Evolutionary conservation across 371 early-diverging fungal species (phyloP).

Genomic region (Mucor irregularis): DNA sequence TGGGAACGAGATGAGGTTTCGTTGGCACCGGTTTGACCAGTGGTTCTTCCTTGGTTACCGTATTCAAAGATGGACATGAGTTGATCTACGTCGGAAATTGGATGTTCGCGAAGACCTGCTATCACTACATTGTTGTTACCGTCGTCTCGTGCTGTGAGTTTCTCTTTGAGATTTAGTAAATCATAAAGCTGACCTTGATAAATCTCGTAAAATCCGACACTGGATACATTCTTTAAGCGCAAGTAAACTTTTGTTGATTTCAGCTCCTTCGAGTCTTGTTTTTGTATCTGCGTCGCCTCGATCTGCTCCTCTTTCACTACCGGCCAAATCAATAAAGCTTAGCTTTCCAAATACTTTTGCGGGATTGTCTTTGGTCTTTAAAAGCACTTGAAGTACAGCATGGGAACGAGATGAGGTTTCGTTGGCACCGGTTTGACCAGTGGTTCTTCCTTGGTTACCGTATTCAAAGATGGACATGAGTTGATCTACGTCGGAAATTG

Average conservation of each 20-base stretch:
- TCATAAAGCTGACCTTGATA: constrained; percentile 96
- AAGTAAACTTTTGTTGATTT: no score
- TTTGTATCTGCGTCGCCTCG: constrained; percentile 89
- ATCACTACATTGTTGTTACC: constrained; percentile 92
- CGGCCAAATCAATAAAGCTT: constrained; percentile 98
- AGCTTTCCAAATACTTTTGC: constrained; percentile 78
- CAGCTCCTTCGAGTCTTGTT: constrained; percentile 61
- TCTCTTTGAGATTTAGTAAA: constrained; percentile 85
- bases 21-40: constrained; percentile 95
- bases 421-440: constrained; percentile 95
- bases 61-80: constrained; percentile 89
- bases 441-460: constrained; percentile 86
- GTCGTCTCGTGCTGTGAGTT: constrained; percentile 90
- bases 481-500: constrained; percentile 76
- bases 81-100: constrained; percentile 76
- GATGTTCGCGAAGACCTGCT: constrained; percentile 78
- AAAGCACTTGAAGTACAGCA: constrained; percentile 92
- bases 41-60: constrained; percentile 86
- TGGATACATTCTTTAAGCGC: background rate
- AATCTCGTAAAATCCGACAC: constrained; percentile 92
- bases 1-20: constrained; percentile 96
- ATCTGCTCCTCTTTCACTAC: constrained; percentile 98
- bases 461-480: constrained; percentile 89
- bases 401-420: constrained; percentile 96
- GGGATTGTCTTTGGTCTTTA: constrained; percentile 62